phyloP scores from a whole-genome alignment of 306 rosid species.

The Castanospermum australe region DNA sequence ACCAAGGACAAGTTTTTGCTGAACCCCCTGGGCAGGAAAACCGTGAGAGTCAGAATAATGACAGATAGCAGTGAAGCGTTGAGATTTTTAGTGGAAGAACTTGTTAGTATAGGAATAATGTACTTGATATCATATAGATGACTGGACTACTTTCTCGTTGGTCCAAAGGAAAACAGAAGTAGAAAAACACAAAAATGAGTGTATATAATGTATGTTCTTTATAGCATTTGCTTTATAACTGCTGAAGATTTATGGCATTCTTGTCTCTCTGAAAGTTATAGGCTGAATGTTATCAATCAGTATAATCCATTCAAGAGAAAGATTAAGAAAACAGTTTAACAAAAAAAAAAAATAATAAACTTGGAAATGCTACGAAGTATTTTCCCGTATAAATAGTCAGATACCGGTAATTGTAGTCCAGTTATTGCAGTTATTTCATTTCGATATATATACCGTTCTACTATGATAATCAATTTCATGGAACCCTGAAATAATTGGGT shows the following conservation, averaged over 20 bases:
- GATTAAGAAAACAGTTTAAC: not conserved
- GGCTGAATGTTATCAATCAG: not conserved
- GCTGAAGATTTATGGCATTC: not conserved
- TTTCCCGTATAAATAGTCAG: no score
- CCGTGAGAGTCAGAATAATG: constrained; percentile 39
- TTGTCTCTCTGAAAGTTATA: not conserved
- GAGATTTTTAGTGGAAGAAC: not conserved
- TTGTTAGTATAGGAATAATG: constrained; percentile 30
- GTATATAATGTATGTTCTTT: constrained; percentile 21
- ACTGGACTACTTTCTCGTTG: not conserved
- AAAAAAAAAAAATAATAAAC: not conserved
- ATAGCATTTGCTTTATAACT: not conserved
- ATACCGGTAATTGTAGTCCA: not conserved
- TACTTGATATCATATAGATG: constrained; percentile 26
- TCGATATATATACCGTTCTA: not conserved
- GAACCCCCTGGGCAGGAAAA: constrained; percentile 47
- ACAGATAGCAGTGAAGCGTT: constrained; percentile 36
- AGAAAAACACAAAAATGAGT: not conserved
- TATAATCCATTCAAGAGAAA: not conserved
- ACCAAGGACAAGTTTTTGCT: constrained; percentile 73
- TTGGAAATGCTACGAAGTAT: not conserved
- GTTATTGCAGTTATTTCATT: no score
- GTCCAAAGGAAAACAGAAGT: constrained; percentile 7
- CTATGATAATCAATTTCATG: not conserved
- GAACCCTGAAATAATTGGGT: no score